Evolutionary conservation across 768 basidiomycete species (phyloP).

Genomic region (Kwoniella bestiolae): DNA sequence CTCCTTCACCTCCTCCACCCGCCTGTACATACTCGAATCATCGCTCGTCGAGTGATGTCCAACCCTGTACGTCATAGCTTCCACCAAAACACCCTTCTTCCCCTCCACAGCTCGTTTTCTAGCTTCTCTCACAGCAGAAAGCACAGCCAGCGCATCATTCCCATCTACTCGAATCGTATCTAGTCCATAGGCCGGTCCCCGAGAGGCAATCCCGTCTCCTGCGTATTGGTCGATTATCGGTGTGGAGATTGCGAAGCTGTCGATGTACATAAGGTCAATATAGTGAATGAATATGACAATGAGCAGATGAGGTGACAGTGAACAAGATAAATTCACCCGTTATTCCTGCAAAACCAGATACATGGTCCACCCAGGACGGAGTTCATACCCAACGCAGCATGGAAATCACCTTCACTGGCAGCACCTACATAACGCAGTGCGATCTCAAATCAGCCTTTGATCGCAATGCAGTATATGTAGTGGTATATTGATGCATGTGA

Average conservation of each 20-base stretch:
- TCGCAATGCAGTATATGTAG: neutral
- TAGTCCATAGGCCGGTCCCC: constrained; percentile 90
- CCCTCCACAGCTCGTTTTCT: constrained; percentile 44
- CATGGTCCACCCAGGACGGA: constrained; percentile 58
- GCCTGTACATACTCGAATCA: constrained; percentile 91
- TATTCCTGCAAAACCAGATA: constrained; percentile 59
- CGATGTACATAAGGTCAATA: neutral
- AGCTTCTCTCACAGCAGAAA: constrained; percentile 58
- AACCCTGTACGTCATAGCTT: constrained; percentile 89
- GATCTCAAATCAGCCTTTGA: no score
- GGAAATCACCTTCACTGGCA: constrained; percentile 93
- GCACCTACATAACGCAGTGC: constrained; percentile 58
- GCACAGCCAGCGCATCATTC: constrained; percentile 82
- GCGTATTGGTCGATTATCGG: constrained; percentile 85
- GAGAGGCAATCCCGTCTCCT: constrained; percentile 89
- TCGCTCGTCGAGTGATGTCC: constrained; percentile 78
- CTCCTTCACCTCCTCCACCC: constrained; percentile 87
- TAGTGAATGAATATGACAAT: neutral
- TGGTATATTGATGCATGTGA: neutral
- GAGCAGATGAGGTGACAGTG: neutral
- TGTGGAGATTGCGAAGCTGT: constrained; percentile 89
- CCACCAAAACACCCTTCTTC: constrained; percentile 48
- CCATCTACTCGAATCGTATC: constrained; percentile 92
- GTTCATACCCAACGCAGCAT: constrained; percentile 70
- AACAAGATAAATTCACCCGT: constrained; percentile 61